phyloP scores from a whole-genome alignment of 192 early-diverging fungal genomes.

The Mortierella alpina region DNA sequence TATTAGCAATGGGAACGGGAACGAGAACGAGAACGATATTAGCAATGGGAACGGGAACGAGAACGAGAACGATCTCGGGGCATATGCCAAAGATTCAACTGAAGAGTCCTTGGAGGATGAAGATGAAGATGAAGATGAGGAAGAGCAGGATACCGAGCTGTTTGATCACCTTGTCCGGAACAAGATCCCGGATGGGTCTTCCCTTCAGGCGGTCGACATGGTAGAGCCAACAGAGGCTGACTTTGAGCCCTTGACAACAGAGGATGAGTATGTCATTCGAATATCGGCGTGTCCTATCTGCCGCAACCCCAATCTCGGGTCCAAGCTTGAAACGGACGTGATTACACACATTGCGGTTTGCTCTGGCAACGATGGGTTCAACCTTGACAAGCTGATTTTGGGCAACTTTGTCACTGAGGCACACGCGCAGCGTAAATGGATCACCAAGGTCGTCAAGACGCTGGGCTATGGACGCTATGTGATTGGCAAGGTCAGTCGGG shows the following conservation, averaged over 20 bases:
- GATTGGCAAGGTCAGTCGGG: conserved; percentile 59
- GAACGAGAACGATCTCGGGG: neutral
- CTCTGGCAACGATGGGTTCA: conserved; percentile 75
- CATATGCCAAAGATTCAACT: conserved; percentile 19
- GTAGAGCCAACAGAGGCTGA: conserved; percentile 44
- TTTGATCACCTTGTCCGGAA: conserved; percentile 35
- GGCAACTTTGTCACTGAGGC: conserved; percentile 83
- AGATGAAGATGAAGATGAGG: conserved; percentile 32
- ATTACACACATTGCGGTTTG: conserved; percentile 83
- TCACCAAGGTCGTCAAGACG: conserved; percentile 71
- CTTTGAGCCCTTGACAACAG: conserved; percentile 32
- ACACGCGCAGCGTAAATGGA: conserved; percentile 78
- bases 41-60: neutral
- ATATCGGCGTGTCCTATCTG: conserved; percentile 81
- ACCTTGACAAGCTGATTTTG: conserved; percentile 78
- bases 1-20: neutral
- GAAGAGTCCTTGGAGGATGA: conserved; percentile 7
- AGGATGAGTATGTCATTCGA: conserved; percentile 72
- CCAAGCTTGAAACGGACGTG: conserved; percentile 73
- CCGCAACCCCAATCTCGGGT: conserved; percentile 63
- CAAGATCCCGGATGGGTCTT: conserved; percentile 11
- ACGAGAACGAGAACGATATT: neutral
- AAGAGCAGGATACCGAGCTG: conserved; percentile 39
- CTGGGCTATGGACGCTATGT: conserved; percentile 73
- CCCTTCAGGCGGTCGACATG: conserved; percentile 18